phyloP scores from a whole-genome alignment of 768 basidiomycete genomes.

The Arthromyces matolae region DNA sequence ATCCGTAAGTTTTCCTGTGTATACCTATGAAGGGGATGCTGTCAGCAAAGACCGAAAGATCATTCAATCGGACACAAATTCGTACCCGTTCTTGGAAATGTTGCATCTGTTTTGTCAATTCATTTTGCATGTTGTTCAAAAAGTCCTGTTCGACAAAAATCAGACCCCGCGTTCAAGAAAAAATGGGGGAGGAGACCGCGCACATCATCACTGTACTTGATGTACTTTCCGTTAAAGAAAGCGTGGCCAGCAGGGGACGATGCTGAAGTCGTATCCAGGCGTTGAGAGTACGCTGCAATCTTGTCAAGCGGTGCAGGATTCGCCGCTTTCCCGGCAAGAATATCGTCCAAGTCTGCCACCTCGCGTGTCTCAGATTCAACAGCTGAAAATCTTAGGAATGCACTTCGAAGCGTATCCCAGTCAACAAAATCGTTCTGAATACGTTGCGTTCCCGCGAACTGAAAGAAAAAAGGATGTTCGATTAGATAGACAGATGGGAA shows the following conservation, averaged over 20 bases:
- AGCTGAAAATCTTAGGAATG: constrained; percentile 39
- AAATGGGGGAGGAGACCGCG: no score
- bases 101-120: constrained; percentile 55
- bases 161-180: neutral
- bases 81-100: constrained; percentile 73
- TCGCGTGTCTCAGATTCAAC: constrained; percentile 24
- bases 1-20: constrained; percentile 55
- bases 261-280: constrained; percentile 51
- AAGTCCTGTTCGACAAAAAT: constrained; percentile 47
- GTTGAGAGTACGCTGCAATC: constrained; percentile 48
- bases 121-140: constrained; percentile 56
- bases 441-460: constrained; percentile 37
- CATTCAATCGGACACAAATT: neutral
- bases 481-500: no score
- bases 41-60: neutral
- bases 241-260: no score
- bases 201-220: no score
- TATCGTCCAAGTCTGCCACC: constrained; percentile 34
- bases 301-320: constrained; percentile 36
- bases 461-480: neutral
- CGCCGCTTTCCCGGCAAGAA: constrained; percentile 31
- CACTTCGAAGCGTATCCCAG: constrained; percentile 39
- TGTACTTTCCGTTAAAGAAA: no score
- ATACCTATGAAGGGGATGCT: constrained; percentile 41
- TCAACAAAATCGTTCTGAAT: constrained; percentile 24